Base-by-base conservation (phyloP, 495 filamentous ascomycete species). In the Xylaria acuta region DNA sequence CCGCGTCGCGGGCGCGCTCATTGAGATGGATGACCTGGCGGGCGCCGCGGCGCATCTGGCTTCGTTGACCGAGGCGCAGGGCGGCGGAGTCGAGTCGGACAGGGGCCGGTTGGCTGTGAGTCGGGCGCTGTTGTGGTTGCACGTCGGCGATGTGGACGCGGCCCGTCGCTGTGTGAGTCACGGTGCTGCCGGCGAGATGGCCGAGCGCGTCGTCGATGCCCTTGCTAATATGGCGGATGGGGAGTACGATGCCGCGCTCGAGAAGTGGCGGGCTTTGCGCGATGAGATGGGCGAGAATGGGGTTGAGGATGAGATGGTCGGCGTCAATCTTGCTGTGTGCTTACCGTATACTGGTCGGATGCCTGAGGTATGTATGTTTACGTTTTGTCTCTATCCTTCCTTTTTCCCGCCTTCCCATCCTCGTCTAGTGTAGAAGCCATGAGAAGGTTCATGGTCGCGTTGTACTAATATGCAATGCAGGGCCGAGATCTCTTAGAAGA, bases 1-100 rank as follows among this genome's bases (percentile, higher is more conserved):
- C 12, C 80, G 91, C 60, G 92, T 93, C 12, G 95, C 90, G 0
- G 93, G 93, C 76, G 90, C 91, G 36, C 78, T 98, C 65, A 86
- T 97, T 5, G 95, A 98, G 82, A 97, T 97, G 93, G 93, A 94
- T 8, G 94, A 98, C 79, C 76, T 95, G 2, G 88, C 89, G 64
- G 91, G 90, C 9, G 96, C 95, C 2, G 87, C 80, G n/a, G 80
- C 90, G 58, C 91, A 94, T 74, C 82, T 99, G 1, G 82, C 77
- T 9, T 82, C 81, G 11, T 62, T 91, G 27, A 73, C 74, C 1
- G 77, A 80, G 20, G 72, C 64, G 8, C 77, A 89, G 18, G 76
- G 75, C 16, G 75, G 66, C 1, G 71, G 80, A 11, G 78, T 9
- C 20, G 47, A 67, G 34, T 1, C 22, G 9, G 65, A 67, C 9